A percentile compares a stretch with the other conserved stretches of the same genome.
These are phyloP conservation scores for Trichoderma sp. DNA, from an alignment of 2,329 filamentous ascomycete genomes.

Conservation along the genomic window DNA sequence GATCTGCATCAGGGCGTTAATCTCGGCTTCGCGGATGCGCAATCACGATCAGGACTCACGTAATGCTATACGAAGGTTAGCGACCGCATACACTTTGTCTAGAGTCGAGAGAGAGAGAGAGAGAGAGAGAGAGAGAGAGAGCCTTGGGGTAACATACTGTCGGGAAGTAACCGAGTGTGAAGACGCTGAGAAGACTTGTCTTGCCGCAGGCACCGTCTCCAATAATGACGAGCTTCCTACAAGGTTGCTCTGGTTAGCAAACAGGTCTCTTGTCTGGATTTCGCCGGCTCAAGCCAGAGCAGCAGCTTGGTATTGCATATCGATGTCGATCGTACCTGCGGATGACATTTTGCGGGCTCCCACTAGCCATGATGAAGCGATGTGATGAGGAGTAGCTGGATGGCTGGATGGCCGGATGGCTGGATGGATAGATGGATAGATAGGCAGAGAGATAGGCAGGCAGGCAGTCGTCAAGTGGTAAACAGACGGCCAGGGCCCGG, in stretches of 20 bases:
- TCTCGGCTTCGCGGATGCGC: conserved; percentile 17
- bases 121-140: no score
- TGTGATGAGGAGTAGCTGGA: conserved; percentile 14
- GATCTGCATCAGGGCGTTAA: conserved; percentile 49
- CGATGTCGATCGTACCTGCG: conserved; percentile 53
- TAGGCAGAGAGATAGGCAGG: neutral
- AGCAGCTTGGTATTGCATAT: neutral
- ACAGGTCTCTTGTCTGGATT: neutral
- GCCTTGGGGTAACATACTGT: conserved; percentile 65
- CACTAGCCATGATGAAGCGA: conserved; percentile 41
- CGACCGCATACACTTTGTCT: conserved; percentile 21
- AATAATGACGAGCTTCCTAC: conserved; percentile 93
- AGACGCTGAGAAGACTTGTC: conserved; percentile 94
- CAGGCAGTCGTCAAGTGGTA: neutral
- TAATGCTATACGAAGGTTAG: conserved; percentile 51
- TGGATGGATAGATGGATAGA: neutral
- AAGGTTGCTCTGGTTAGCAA: conserved; percentile 21
- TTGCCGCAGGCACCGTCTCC: conserved; percentile 97
- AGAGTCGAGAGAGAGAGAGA: neutral
- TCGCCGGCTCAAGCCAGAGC: neutral
- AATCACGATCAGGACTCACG: conserved; percentile 39
- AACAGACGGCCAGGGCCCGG: conserved; percentile 1
- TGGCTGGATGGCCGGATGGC: neutral
- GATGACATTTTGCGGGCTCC: conserved; percentile 56
- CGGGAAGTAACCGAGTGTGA: conserved; percentile 96